Base-by-base conservation (phyloP, 768 basidiomycete genomes). In the Saitozyma podzolica region DNA sequence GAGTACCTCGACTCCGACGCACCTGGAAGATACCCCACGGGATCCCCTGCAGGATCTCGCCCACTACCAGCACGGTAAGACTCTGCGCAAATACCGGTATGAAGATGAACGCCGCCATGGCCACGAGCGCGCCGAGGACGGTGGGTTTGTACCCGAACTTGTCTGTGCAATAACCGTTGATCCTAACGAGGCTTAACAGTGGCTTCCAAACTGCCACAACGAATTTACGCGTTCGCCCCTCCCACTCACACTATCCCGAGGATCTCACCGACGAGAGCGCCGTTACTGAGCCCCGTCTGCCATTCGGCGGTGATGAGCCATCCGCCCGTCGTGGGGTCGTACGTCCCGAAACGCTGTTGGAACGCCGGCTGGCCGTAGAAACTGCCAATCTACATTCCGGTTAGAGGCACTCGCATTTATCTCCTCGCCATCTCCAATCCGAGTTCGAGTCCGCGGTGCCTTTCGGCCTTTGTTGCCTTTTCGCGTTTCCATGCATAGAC, bases 11-110 rank as follows among this genome's bases (percentile, higher is more conserved):
- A 29, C 29, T 29, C 70, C 0, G 76, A 76, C 55, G 78, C 58
- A 77, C 78, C 61, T 63, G 50, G 59, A 68, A 68, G 45, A 65
- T 61, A 65, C 74, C 74, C 77, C 76, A 79, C 9, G 74, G 76
- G 20, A 78, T 67, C 55, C 77, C 77, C 42, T 69, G 73, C 20
- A 80, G 58, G 45, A 67, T 43, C 43, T 67, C 57, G 8, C 40
- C 62, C 40, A 50, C 49, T 37, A 67, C 43, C n/a, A 67, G 56
- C 56, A 63, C 60, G n/a, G 37, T n/a, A 0, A 67, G 59, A 17
- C 42, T 51, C 8, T 62, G 42, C 6, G 63, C 62, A 40, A 61
- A 60, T 37, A 67, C 51, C 10, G 48, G 20, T 13, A 67, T 42
- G 56, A 64, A 61, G 54, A 72, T 66, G 53, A 64, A 50, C 14